Evolutionary conservation across 495 filamentous ascomycete genomes (phyloP).

Genomic region (Aspergillus diversus): DNA sequence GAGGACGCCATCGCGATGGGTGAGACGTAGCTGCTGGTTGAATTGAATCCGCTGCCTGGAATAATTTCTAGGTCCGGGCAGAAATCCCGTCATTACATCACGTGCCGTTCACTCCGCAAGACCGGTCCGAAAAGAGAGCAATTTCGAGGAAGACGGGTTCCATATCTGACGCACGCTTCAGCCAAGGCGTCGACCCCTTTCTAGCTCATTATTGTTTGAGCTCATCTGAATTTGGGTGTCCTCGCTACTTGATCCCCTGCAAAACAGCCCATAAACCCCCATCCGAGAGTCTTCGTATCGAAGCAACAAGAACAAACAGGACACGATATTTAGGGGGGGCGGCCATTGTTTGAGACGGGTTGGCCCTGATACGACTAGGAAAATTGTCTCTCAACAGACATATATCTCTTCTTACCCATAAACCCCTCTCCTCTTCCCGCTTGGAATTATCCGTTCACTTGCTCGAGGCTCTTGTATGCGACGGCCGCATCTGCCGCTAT

Average conservation of each 20-base stretch:
- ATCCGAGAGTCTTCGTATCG: not conserved
- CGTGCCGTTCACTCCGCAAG: conserved; percentile 15
- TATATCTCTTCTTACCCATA: not conserved
- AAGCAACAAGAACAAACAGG: not conserved
- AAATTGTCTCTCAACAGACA: not conserved
- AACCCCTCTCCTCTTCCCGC: not conserved
- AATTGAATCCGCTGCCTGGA: not conserved
- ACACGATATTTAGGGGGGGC: not conserved
- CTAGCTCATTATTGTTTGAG: conserved; percentile 1
- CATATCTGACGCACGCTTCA: conserved; percentile 9
- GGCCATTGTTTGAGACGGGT: conserved; percentile 9
- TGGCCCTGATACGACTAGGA: not conserved
- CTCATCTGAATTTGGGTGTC: not conserved
- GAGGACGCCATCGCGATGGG: conserved; percentile 43
- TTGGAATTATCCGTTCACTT: not conserved
- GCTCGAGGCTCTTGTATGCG: conserved; percentile 27
- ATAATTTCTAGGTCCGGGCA: conserved; percentile 11
- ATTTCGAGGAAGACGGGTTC: not conserved
- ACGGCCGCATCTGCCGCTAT: conserved; percentile 47
- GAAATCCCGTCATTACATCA: conserved; percentile 21
- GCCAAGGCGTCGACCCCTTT: conserved; percentile 9
- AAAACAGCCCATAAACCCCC: not conserved
- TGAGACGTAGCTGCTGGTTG: not conserved
- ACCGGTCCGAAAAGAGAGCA: not conserved
- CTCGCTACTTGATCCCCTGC: not conserved